Evolutionary conservation across 1,284 basidiomycete species (phyloP).

Genomic region (Pseudozyma thailandica): DNA sequence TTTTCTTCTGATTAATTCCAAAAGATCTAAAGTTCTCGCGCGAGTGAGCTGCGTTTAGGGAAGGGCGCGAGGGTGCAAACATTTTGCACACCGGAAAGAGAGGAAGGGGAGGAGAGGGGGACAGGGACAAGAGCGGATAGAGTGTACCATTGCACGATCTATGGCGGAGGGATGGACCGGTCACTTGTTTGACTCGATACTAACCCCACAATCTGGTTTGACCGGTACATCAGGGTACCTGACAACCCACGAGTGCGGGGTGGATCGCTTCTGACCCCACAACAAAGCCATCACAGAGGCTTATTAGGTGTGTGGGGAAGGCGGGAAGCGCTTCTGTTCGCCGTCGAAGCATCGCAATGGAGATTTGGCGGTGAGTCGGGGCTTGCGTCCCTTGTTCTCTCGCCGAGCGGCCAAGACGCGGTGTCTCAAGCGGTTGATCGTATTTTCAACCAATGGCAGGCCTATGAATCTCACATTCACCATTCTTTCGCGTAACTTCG

Average conservation of each 20-base stretch:
- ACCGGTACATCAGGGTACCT: slow-evolving; percentile 11
- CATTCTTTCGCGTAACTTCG: too few species aligned
- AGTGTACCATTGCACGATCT: neutral
- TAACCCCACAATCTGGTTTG: slow-evolving; percentile 24
- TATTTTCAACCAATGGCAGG: too few species aligned
- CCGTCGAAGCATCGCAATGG: neutral
- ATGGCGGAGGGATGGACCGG: slow-evolving; percentile 5
- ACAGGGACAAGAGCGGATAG: too few species aligned
- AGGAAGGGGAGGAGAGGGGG: too few species aligned
- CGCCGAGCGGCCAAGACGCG: slow-evolving; percentile 24
- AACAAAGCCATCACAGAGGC: neutral
- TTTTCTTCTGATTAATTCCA: neutral
- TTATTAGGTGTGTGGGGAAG: slow-evolving; percentile 5
- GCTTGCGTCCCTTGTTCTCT: neutral
- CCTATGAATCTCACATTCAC: too few species aligned
- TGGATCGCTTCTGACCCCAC: slow-evolving; percentile 9
- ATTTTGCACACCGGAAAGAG: too few species aligned
- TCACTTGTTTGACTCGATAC: slow-evolving; percentile 11
- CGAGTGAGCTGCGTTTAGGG: too few species aligned
- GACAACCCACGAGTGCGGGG: slow-evolving; percentile 21
- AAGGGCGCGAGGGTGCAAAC: too few species aligned
- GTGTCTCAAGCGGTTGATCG: too few species aligned
- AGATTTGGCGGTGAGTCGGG: slow-evolving; percentile 5
- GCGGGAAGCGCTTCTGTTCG: slow-evolving; percentile 1
- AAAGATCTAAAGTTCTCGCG: too few species aligned